Evolutionary conservation across 495 filamentous ascomycete genomes (phyloP), one percentile per base, ranked within the genome.

Genomic region (Hamigera avellanea): DNA sequence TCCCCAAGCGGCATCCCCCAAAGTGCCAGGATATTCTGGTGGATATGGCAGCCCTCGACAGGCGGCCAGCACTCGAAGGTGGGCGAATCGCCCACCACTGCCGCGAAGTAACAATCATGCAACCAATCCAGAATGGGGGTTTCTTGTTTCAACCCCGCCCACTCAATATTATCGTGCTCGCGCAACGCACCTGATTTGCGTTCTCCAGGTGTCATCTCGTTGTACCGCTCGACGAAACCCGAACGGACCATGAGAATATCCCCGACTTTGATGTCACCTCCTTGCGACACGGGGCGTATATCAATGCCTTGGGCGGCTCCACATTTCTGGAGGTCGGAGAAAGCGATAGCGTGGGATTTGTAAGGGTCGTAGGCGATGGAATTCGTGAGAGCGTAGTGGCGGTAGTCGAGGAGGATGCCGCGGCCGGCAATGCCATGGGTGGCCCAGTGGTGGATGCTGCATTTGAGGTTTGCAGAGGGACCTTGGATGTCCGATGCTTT

Each of bases 231-330:
- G 19, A 76, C 72, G 48, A 78, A 79, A 0, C 82, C 80, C 1
- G 70, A 76, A 28, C 83, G 69, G 19, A 86, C 46, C 34, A 86
- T 65, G 14, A 86, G 62, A 19, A 86, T 72, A 42, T 86, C 82
- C 14, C 74, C 74, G 16, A 72, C 48, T 32, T 70, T 64, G 49
- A 83, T 67, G 42, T 78, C 72, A 8, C 76, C 76, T 13, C 75
- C 75, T 43, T 78, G 67, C 4, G 53, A 49, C 8, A 50, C 56
- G 1, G 59, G 59, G 21, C 54, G 58, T 31, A 66, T 56, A 21
- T 66, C 54, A 18, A 70, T 42, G 13, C 61, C 58, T 31, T 68
- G 59, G n/a, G 43, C 66, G 34, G 51, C 56, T 12, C 72, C 81
- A 14, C 79, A 77, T 8, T 62, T 62, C 32, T 70, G 60, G 1